Evolutionary conservation across 2,329 filamentous ascomycete species (phyloP), one percentile per base, ranked within the genome.

Genomic region (Fusarium beomiforme): DNA sequence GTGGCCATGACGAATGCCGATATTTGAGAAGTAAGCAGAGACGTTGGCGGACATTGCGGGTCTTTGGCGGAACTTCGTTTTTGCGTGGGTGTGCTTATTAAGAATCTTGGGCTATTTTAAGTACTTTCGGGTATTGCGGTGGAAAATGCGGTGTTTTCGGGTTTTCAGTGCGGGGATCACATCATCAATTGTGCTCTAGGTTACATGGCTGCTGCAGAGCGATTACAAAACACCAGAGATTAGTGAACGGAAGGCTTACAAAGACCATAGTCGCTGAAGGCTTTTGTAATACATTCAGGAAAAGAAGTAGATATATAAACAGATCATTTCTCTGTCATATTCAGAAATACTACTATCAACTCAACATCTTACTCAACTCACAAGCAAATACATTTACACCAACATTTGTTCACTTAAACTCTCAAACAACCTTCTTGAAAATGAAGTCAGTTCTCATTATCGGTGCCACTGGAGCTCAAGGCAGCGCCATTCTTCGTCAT

Each of bases 31-130:
- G 46, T 49, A 34, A 47, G n/a, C 29, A 50, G 21, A 24, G 16
- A 0, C 2, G 29, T 4, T 6, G 2, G 46, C 12, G 29, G 21
- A 19, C 5, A 2, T 8, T 50, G 46, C 46, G 46, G 46, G 13
- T 1, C 6, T 19, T 2, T 3, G 2, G 44, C 44, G 44, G 26
- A 6, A 11, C 0, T 47, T 31, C 8, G 0, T 4, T 8, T 13
- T 2, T 11, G 5, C 17, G 12, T 0, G 9, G 12, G 9, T 33
- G 44, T 29, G 26, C 26, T 29, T 29, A 50, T 12, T 50, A 34
- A 49, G 29, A 1, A 1, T 0, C 0, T 13, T 2, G 0, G n/a
- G 11, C 2, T 19, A 0, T 8, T 0, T 33, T 50, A 33, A 12
- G 46, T 1, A 1, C 0, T 1, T 3, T 8, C 3, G 6, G 0